Base-by-base conservation (phyloP, 148 eudicot genomes). In the Gaultheria prostrata region DNA sequence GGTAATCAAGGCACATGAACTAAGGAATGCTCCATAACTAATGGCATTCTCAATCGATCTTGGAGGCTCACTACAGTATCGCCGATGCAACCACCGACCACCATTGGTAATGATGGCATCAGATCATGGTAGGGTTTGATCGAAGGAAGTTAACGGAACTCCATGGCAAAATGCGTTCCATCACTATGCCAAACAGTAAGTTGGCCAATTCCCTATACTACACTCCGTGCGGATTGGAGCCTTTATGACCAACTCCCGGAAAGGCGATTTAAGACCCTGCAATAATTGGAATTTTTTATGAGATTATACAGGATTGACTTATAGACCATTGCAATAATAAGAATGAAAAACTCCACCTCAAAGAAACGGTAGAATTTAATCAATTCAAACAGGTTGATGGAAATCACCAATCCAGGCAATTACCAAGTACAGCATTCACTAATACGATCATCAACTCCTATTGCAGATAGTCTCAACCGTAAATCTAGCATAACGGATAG, bases 221-320 rank as follows among this genome's bases (percentile, higher is more conserved):
- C 35, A 33, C 35, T 33, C 35, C 1, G 35, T 33, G 80, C 89
- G 86, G 39, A 97, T 45, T 73, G 99, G 90, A 33, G 88, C 83
- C 72, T 91, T 86, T 14, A 93, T 69, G 88, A 95, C 91, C 77
- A 97, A 87, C 82, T 97, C 91, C 54, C 87, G 91, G 83, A 85
- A 95, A 71, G 94, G 94, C 50, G 98, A 89, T 78, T 85, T 89
- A 2, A 83, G 82, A 32, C 91, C 93, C 99, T 95, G 90, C 89
- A 85, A 80, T 65, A 7, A 53, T 21, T 57, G 61, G 61, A 32
- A 1, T 15, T 69, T 46, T 63, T 67, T 1, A 20, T 28, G 20
- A 53, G 80, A 28, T 49, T 15, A 69, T 43, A 46, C 0, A 65
- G n/a, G 50, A 28, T 45, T 12, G 45, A 43, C 17, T 8, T 24